These are phyloP conservation scores for Hemileccinum impolitum DNA, from an alignment of 768 basidiomycete genomes.

Conservation along the genomic window DNA sequence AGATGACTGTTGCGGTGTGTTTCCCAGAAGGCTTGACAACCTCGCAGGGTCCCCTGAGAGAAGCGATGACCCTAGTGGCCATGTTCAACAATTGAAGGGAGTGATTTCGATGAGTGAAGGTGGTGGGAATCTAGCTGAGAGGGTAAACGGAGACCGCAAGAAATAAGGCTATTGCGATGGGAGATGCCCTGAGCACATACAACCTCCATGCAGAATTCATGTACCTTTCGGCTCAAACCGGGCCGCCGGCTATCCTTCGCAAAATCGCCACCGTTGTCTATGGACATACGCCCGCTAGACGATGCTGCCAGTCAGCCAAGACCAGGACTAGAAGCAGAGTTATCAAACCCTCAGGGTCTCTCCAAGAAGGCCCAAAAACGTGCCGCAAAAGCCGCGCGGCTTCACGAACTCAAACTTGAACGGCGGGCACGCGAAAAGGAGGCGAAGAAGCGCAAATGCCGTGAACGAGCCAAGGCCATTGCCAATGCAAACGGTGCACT, in stretches of 20 bases:
- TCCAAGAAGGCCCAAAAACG: slow-evolving; percentile 82
- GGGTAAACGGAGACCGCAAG: not conserved
- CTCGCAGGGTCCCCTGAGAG: slow-evolving; percentile 35
- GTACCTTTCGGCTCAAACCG: slow-evolving; percentile 18
- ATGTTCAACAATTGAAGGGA: slow-evolving; percentile 2
- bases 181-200: not conserved
- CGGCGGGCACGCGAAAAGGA: slow-evolving; percentile 76
- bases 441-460: slow-evolving; percentile 71
- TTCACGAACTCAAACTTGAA: slow-evolving; percentile 64
- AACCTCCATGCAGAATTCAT: too few relatives aligned
- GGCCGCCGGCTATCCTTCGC: slow-evolving; percentile 12
- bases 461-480: slow-evolving; percentile 50
- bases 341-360: slow-evolving; percentile 33
- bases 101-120: not conserved
- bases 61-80: slow-evolving; percentile 19
- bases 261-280: slow-evolving; percentile 4
- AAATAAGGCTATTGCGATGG: too few relatives aligned
- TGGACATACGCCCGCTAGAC: slow-evolving; percentile 16
- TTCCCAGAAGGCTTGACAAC: slow-evolving; percentile 51
- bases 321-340: slow-evolving; percentile 12
- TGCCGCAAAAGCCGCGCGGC: slow-evolving; percentile 65
- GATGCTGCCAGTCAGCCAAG: slow-evolving; percentile 11
- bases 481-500: slow-evolving; percentile 46
- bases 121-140: not conserved
- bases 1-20: slow-evolving; percentile 87